These are phyloP conservation scores for Handroanthus guayacan DNA, from an alignment of 257 asterid species.

Conservation along the genomic window DNA sequence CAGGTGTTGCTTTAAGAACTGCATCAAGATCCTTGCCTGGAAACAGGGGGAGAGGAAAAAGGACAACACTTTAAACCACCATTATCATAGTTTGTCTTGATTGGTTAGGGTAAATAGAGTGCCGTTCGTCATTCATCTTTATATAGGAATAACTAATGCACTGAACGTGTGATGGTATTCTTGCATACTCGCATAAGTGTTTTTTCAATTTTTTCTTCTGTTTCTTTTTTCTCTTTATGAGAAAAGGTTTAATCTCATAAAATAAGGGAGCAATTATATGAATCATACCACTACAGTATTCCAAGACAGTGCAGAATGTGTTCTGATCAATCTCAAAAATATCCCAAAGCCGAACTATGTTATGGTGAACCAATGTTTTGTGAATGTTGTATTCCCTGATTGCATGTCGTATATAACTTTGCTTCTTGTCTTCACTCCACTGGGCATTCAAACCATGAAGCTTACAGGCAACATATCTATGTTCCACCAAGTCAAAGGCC, in stretches of 20 bases:
- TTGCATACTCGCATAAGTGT: background rate
- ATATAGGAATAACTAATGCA: background rate
- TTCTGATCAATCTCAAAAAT: conserved; percentile 95
- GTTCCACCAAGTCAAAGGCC: conserved; percentile 98
- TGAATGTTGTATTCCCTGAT: conserved; percentile 99
- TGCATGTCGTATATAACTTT: conserved; percentile 94
- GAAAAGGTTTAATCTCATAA: conserved; percentile 10
- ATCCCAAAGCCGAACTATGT: conserved; percentile 99
- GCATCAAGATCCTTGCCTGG: conserved; percentile 99
- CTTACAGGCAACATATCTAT: conserved; percentile 98
- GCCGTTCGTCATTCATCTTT: conserved; percentile 10
- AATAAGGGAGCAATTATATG: conserved; percentile 3
- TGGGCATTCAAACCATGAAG: conserved; percentile 96
- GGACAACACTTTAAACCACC: background rate
- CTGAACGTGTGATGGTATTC: background rate
- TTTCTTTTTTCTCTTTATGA: background rate
- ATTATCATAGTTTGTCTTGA: background rate
- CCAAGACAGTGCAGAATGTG: conserved; percentile 98
- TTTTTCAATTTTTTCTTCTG: background rate
- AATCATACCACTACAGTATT: conserved; percentile 89
- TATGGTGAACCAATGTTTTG: conserved; percentile 86
- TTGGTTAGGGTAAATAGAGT: background rate
- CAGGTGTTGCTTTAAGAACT: conserved; percentile 86
- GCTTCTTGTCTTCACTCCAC: conserved; percentile 99
- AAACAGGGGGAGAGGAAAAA: background rate